These are phyloP conservation scores for Candida coleopterorum DNA, from an alignment of 805 yeast species.

Conservation along the genomic window DNA sequence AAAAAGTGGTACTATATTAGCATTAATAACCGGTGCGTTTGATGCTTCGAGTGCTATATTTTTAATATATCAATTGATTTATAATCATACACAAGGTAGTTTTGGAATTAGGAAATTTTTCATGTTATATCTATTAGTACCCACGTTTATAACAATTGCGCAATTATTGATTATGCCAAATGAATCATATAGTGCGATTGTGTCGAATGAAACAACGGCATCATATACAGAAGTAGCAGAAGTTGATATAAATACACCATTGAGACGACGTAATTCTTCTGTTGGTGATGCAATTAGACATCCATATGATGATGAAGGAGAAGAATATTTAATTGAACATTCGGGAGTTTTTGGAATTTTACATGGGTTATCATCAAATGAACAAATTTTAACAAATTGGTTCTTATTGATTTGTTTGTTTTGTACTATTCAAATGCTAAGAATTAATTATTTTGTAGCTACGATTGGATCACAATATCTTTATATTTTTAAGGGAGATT, in stretches of 20 bases:
- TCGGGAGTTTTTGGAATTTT: conserved; percentile 49
- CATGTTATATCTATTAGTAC: conserved; percentile 44
- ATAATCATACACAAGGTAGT: conserved; percentile 24
- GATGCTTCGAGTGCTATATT: conserved; percentile 57
- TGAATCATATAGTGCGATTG: conserved; percentile 47
- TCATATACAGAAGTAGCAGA: conserved; percentile 37
- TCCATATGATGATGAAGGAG: conserved; percentile 49
- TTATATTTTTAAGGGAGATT: conserved; percentile 40
- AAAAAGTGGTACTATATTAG: conserved; percentile 48
- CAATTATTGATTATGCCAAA: conserved; percentile 46
- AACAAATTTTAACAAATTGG: conserved; percentile 51
- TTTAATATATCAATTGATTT: conserved; percentile 41
- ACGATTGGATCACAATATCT: conserved; percentile 53
- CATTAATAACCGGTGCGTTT: conserved; percentile 54
- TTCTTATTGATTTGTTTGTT: conserved; percentile 45
- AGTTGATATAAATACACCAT: conserved; percentile 20
- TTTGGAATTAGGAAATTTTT: conserved; percentile 43
- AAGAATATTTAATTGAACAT: conserved; percentile 28
- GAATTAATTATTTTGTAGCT: conserved; percentile 56
- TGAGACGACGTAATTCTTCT: conserved; percentile 49
- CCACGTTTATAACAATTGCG: conserved; percentile 42
- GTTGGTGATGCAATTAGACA: conserved; percentile 54
- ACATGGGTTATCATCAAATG: conserved; percentile 47
- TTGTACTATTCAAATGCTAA: conserved; percentile 53
- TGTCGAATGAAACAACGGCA: conserved; percentile 45